Conservation (phyloP, 306 rosid species). For the Dalbergia oliveri region DNA sequence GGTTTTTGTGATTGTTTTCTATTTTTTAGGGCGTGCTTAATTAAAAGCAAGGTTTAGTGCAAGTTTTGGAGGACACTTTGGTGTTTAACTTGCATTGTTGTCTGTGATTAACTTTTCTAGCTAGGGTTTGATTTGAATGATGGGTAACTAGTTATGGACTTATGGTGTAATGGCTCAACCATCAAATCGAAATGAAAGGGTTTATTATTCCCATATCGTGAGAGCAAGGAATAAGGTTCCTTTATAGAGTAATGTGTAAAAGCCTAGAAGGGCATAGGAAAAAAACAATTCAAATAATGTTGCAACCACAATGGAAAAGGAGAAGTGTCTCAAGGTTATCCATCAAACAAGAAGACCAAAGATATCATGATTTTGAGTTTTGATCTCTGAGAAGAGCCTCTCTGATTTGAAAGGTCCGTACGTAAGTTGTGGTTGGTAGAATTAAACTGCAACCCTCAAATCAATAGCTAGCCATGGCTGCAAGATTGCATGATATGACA, state of each 20-base stretch:
- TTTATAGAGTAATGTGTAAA: slow-evolving; percentile 34
- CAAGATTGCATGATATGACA: slow-evolving; percentile 48
- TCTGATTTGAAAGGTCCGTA: slow-evolving; percentile 48
- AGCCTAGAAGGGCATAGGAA: slow-evolving; percentile 35
- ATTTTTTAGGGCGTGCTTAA: slow-evolving; percentile 39
- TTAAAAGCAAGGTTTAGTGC: neutral
- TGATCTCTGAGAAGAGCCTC: slow-evolving; percentile 26
- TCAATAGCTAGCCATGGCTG: slow-evolving; percentile 38
- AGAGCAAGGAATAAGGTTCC: slow-evolving; percentile 24
- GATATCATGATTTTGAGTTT: slow-evolving; percentile 42
- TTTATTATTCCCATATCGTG: slow-evolving; percentile 37
- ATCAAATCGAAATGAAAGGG: slow-evolving; percentile 61
- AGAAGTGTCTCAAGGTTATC: slow-evolving; percentile 34
- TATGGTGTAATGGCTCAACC: slow-evolving; percentile 52
- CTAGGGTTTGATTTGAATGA: slow-evolving; percentile 44
- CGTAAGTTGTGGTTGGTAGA: slow-evolving; percentile 46
- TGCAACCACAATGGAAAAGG: slow-evolving; percentile 43
- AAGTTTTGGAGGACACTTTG: slow-evolving; percentile 36
- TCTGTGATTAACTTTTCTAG: slow-evolving; percentile 44
- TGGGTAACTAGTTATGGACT: slow-evolving; percentile 26
- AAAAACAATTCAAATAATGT: slow-evolving; percentile 56
- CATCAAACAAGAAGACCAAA: slow-evolving; percentile 27
- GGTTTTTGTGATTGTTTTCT: neutral
- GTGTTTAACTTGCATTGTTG: slow-evolving; percentile 50
- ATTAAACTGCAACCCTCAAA: slow-evolving; percentile 47